Percentiles rank a stretch among this genome's conserved stretches.
phyloP scores from a whole-genome alignment of 495 filamentous ascomycete genomes.

The Tuber umbilicatum region DNA sequence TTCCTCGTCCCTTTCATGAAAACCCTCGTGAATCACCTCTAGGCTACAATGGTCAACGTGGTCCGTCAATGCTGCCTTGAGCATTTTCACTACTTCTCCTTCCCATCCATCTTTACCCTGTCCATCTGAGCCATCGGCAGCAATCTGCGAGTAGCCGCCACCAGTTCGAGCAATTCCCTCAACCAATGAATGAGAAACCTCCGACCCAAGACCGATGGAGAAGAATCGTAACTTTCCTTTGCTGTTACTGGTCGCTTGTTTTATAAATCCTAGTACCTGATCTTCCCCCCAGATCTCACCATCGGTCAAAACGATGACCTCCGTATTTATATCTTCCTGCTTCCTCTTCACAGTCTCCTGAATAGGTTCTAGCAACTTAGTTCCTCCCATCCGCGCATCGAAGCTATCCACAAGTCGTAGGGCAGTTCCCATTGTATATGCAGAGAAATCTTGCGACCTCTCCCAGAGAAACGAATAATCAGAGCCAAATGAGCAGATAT shows the following conservation, averaged over 20 bases:
- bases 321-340: constrained; percentile 43
- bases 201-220: constrained; percentile 57
- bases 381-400: constrained; percentile 54
- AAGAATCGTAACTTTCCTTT: constrained; percentile 50
- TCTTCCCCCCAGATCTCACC: constrained; percentile 57
- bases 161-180: constrained; percentile 60
- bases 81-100: constrained; percentile 59
- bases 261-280: constrained; percentile 46
- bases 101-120: constrained; percentile 47
- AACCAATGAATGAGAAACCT: constrained; percentile 56
- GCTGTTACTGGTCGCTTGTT: background rate
- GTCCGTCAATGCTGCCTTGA: constrained; percentile 58
- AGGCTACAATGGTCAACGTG: constrained; percentile 56
- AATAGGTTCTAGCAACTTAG: constrained; percentile 55
- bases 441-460: constrained; percentile 51
- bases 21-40: constrained; percentile 43
- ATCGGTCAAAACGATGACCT: constrained; percentile 62
- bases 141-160: constrained; percentile 58
- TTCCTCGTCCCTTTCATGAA: constrained; percentile 48
- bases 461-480: constrained; percentile 53
- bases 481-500: constrained; percentile 64
- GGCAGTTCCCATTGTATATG: constrained; percentile 49
- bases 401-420: constrained; percentile 49
- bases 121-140: constrained; percentile 39
- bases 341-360: constrained; percentile 49